Conservation (phyloP, 2,329 filamentous ascomycete species). For the Orbilia ellipsospora region DNA sequence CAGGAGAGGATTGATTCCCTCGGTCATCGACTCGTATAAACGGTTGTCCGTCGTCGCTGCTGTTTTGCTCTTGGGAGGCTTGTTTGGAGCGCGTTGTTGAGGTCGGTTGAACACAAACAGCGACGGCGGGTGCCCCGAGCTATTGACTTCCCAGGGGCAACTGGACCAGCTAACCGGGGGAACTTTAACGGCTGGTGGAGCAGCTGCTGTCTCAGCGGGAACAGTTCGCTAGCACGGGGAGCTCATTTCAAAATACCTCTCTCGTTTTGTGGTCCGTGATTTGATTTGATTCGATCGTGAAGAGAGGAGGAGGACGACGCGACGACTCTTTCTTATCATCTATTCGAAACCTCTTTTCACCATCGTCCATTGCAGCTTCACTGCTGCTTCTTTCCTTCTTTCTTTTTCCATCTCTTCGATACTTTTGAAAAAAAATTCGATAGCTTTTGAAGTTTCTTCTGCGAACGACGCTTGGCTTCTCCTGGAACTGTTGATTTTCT, state of each 20-base stretch:
- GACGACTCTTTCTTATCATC: slow-evolving; percentile 38
- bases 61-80: too few relatives aligned
- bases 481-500: background rate
- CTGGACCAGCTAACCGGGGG: too few relatives aligned
- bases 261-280: background rate
- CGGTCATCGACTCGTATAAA: too few relatives aligned
- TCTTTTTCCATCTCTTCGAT: slow-evolving; percentile 8
- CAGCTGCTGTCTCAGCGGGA: too few relatives aligned
- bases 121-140: too few relatives aligned
- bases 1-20: too few relatives aligned
- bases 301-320: slow-evolving; percentile 20
- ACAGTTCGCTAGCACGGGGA: too few relatives aligned
- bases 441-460: slow-evolving; percentile 13
- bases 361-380: slow-evolving; percentile 28
- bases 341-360: slow-evolving; percentile 24
- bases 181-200: too few relatives aligned
- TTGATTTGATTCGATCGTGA: background rate
- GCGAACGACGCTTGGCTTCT: slow-evolving; percentile 4
- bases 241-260: background rate
- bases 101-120: too few relatives aligned
- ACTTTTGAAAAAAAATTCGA: background rate
- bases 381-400: slow-evolving; percentile 18
- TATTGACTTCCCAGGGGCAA: too few relatives aligned
- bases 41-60: too few relatives aligned
- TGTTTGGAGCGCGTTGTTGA: too few relatives aligned